Evolutionary conservation across 139 green algal species (phyloP), one percentile per base, ranked within the genome.

Genomic region (Picochlorum costavermella): DNA sequence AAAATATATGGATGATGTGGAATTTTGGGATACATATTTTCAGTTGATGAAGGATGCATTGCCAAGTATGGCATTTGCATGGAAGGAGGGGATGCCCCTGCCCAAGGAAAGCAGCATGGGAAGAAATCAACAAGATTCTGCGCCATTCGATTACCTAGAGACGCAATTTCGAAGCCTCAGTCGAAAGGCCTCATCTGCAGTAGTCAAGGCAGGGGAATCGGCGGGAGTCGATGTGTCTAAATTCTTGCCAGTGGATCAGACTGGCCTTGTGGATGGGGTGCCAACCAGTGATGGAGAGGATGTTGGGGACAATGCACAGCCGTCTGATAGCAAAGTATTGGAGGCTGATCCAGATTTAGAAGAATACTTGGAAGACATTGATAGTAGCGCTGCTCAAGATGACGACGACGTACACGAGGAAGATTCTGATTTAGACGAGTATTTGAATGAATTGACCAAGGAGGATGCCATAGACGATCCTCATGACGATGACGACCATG

Each of bases 11-110:
- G 74, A 61, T 5, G 86, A 94, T 26, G 70, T 81, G 53, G 59
- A 77, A 25, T 94, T 94, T 63, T 94, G 86, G 86, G 68, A 81
- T 5, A 74, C 90, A n/a, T 94, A 94, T 68, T 94, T 92, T 59
- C 75, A 61, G 2, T 71, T 90, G 2, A 56, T 56, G 23, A 67
- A 68, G 30, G 43, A 70, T 33, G 57, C 77, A 60, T 67, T 86
- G 5, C 80, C 75, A 2, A 51, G 56, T 3, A 59, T 49, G 2
- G 65, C 65, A 43, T 78, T 50, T 40, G 20, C 6, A 12, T 78
- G 71, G 28, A 71, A 13, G 50, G 43, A 3, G 51, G 69, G 50
- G 4, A 46, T 56, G 44, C 78, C 36, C 69, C 61, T 62, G 50
- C 43, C 37, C 55, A 25, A 57, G 44, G 25, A 13, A 57, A 16